Evolutionary conservation across 2,329 filamentous ascomycete genomes (phyloP).

Genomic region (Macrophomina pseudophaseolina): DNA sequence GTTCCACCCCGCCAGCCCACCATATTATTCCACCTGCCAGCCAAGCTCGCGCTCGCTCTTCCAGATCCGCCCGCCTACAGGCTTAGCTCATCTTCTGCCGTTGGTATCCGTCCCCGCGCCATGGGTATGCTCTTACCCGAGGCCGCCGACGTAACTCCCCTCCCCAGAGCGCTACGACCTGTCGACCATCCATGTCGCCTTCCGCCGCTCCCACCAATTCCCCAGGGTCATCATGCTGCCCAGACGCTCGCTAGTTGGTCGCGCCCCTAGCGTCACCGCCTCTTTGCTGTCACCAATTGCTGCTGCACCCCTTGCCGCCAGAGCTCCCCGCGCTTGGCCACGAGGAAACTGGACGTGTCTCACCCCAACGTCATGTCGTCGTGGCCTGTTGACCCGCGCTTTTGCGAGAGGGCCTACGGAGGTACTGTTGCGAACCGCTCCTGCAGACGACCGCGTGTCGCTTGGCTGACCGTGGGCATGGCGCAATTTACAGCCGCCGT

Average conservation of each 20-base stretch:
- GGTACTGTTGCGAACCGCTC: conserved; percentile 32
- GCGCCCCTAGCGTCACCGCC: background rate
- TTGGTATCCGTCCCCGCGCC: conserved; percentile 1
- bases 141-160: conserved; percentile 5
- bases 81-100: background rate
- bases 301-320: background rate
- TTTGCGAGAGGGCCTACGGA: conserved; percentile 40
- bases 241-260: background rate
- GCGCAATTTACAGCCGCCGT: conserved; percentile 59
- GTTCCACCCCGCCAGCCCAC: background rate
- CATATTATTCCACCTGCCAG: background rate
- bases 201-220: background rate
- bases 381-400: conserved; percentile 40
- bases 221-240: conserved; percentile 9
- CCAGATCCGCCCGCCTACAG: background rate
- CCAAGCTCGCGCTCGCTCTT: background rate
- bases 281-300: background rate
- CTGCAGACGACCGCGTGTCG: background rate
- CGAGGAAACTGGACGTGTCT: background rate
- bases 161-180: background rate
- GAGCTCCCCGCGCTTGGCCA: background rate
- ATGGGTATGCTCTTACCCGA: conserved; percentile 3
- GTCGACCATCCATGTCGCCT: conserved; percentile 12
- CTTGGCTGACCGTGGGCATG: background rate
- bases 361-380: conserved; percentile 1